Conservation (phyloP, 108 stramenopile species). For the Aurantiochytrium sp. region DNA sequence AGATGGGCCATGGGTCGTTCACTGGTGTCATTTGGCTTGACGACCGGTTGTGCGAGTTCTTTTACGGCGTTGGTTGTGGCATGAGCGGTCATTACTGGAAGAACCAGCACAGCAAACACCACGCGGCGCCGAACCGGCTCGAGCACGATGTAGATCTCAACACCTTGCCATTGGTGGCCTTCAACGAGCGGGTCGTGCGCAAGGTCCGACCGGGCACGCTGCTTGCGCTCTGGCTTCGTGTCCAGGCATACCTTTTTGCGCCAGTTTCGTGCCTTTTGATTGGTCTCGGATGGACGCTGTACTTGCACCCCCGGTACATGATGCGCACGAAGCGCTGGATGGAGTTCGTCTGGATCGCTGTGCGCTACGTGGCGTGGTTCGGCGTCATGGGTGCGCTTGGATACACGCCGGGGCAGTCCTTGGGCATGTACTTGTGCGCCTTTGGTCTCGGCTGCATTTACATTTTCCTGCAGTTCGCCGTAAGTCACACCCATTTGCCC, state of each 20-base stretch:
- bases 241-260: constrained; percentile 20
- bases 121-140: constrained; percentile 95
- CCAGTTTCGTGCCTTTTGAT: constrained; percentile 23
- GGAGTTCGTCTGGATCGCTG: background rate
- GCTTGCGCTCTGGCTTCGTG: constrained; percentile 1
- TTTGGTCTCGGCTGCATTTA: constrained; percentile 4
- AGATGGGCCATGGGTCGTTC: constrained; percentile 29
- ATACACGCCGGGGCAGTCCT: background rate
- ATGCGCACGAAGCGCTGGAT: background rate
- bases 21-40: constrained; percentile 22
- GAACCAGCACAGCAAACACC: constrained; percentile 90
- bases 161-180: constrained; percentile 96
- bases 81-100: constrained; percentile 55
- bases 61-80: constrained; percentile 39
- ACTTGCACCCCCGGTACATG: constrained; percentile 25
- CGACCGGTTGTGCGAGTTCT: background rate
- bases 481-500: constrained; percentile 32
- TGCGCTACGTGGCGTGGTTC: constrained; percentile 2
- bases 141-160: constrained; percentile 68
- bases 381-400: background rate
- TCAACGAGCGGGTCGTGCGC: constrained; percentile 63
- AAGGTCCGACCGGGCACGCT: background rate
- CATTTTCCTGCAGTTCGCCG: constrained; percentile 32
- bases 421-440: background rate
- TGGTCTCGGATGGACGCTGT: constrained; percentile 26